phyloP scores from a whole-genome alignment of 768 basidiomycete species.

The Amanita inopinata region DNA sequence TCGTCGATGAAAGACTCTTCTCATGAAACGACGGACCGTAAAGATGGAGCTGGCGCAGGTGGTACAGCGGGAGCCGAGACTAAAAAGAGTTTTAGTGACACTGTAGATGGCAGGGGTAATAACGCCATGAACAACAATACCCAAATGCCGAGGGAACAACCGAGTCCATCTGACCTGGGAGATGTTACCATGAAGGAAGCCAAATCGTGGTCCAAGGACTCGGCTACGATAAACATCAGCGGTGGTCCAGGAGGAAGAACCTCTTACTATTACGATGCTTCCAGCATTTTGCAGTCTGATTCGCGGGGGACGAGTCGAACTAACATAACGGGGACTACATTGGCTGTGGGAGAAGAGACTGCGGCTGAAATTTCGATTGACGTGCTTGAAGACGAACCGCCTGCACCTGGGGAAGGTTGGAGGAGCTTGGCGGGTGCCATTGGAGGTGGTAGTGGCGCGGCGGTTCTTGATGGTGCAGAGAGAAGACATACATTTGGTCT shows the following conservation, averaged over 20 bases:
- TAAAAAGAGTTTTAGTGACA: no score
- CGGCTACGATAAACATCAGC: not conserved
- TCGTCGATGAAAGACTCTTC: slow-evolving; percentile 1
- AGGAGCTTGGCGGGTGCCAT: slow-evolving; percentile 35
- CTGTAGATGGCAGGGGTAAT: not conserved
- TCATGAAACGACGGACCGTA: slow-evolving; percentile 1
- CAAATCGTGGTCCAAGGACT: slow-evolving; percentile 1
- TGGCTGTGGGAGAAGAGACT: slow-evolving; percentile 16
- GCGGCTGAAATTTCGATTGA: slow-evolving; percentile 37
- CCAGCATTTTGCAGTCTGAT: not conserved
- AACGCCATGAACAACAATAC: not conserved
- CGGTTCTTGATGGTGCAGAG: slow-evolving; percentile 18
- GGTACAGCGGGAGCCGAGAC: no score
- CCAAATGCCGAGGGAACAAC: not conserved
- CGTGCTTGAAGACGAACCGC: slow-evolving; percentile 62
- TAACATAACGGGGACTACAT: slow-evolving; percentile 5
- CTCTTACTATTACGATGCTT: not conserved
- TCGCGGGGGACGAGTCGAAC: slow-evolving; percentile 2
- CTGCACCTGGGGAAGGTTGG: slow-evolving; percentile 53
- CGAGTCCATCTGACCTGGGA: not conserved
- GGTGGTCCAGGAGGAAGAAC: not conserved
- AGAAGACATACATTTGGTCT: slow-evolving; percentile 53
- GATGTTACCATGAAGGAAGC: not conserved
- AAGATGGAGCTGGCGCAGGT: no score
- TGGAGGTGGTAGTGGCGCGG: slow-evolving; percentile 14